phyloP scores from a whole-genome alignment of 2,329 filamentous ascomycete genomes.

The Zasmidium citrigriseum region DNA sequence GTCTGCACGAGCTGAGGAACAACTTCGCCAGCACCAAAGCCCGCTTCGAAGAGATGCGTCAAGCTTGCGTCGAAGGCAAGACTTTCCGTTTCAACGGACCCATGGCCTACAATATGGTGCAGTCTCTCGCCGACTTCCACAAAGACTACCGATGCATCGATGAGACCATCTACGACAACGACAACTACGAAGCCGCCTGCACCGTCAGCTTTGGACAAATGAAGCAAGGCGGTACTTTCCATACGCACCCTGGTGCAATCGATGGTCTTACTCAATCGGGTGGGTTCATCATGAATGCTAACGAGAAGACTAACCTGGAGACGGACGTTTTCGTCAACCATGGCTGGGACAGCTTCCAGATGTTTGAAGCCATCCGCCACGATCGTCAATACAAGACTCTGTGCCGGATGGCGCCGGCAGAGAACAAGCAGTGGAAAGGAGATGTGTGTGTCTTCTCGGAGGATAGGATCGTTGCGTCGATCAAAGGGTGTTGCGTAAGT shows the following conservation, averaged over 20 bases:
- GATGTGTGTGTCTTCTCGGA: slow-evolving; percentile 9
- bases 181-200: slow-evolving; percentile 2
- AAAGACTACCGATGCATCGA: slow-evolving; percentile 8
- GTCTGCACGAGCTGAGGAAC: slow-evolving; percentile 1
- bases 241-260: slow-evolving; percentile 29
- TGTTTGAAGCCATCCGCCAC: slow-evolving; percentile 1
- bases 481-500: slow-evolving; percentile 1
- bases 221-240: neutral
- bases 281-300: slow-evolving; percentile 23
- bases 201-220: neutral
- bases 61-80: neutral
- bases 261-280: slow-evolving; percentile 40
- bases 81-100: slow-evolving; percentile 3
- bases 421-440: neutral
- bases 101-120: slow-evolving; percentile 11
- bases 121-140: slow-evolving; percentile 8
- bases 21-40: neutral
- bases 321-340: slow-evolving; percentile 38
- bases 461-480: slow-evolving; percentile 9
- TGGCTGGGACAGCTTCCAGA: slow-evolving; percentile 30
- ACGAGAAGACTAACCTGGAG: slow-evolving; percentile 27
- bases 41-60: neutral
- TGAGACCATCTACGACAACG: neutral
- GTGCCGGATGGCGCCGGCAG: neutral
- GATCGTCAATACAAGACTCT: neutral